A percentile compares a stretch with the other conserved stretches of the same genome.
phyloP scores from a whole-genome alignment of 768 basidiomycete genomes.

The Lactifluus piperatus region DNA sequence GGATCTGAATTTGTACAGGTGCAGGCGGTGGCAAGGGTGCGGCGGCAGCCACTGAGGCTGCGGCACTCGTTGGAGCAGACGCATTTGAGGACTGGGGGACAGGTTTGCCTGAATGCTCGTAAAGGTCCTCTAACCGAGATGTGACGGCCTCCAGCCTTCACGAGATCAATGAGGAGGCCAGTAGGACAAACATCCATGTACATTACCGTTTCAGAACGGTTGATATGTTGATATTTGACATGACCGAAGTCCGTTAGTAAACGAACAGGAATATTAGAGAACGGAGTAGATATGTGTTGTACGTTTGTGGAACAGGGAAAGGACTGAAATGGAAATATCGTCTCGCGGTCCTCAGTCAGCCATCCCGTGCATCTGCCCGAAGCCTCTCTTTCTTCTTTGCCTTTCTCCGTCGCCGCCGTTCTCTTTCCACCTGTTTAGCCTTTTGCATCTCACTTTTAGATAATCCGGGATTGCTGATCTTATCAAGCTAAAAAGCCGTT shows the following conservation, averaged over 20 bases:
- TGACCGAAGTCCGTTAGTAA: background rate
- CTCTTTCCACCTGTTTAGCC: slow-evolving; percentile 33
- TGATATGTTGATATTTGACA: slow-evolving; percentile 19
- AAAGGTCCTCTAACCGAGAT: slow-evolving; percentile 87
- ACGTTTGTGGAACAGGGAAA: background rate
- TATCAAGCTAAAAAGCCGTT: slow-evolving; percentile 47
- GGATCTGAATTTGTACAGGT: slow-evolving; percentile 28
- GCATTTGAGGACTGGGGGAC: slow-evolving; percentile 22
- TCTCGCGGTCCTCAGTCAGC: background rate
- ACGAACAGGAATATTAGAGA: background rate
- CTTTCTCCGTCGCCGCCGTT: slow-evolving; percentile 29
- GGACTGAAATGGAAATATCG: background rate
- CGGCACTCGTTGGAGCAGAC: slow-evolving; percentile 26
- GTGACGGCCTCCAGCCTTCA: slow-evolving; percentile 85
- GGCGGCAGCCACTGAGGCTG: slow-evolving; percentile 30
- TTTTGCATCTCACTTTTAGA: slow-evolving; percentile 28
- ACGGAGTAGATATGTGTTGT: background rate
- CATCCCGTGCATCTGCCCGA: slow-evolving; percentile 4
- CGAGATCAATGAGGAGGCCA: background rate
- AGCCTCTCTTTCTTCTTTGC: slow-evolving; percentile 23
- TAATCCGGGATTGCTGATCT: slow-evolving; percentile 50
- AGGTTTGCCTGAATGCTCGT: slow-evolving; percentile 28
- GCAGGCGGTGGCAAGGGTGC: slow-evolving; percentile 30
- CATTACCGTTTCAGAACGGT: slow-evolving; percentile 20
- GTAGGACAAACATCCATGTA: background rate